Base-by-base conservation (phyloP, 495 filamentous ascomycete species). In the Aspergillus funiculosus region DNA sequence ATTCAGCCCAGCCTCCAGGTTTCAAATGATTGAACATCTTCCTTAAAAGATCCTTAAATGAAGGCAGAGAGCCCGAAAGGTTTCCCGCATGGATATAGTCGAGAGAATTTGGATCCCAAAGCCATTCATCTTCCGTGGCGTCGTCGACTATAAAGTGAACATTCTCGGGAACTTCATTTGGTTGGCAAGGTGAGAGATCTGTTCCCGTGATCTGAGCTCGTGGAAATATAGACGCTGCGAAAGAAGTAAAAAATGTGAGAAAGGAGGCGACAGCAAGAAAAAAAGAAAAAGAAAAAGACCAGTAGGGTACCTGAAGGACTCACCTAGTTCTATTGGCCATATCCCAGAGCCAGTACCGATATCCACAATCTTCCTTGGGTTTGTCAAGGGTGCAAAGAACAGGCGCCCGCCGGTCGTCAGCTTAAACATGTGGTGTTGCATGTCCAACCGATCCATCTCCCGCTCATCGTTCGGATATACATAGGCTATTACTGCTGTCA, bases 341-440 rank as follows among this genome's bases (percentile, higher is more conserved):
- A 81, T 86, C 3, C 85, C 85, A 6, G 82, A 86, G 5, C 79
- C 84, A 11, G 76, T 80, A 24, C 81, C 79, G 18, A 88, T 73
- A 53, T 88, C 85, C 1, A 89, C 70, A 11, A 87, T 76, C 20
- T 64, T 61, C 26, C 67, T 55, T 1, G 81, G 79, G 7, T 76
- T 59, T n/a, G 55, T 40, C 0, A 80, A 68, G 1, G 83, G 83
- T 0, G 83, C 74, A 50, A 82, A 71, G 58, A 77, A 79, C 14
- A 80, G 59, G 24, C 66, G 67, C 11, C 62, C 73, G 6, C 72
- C 59, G 51, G 78, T 75, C 36, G 76, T 49, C 38, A 76, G 39
- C 42, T 76, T 79, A 53, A 79, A 61, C 55, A 83, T 69, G 41
- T 79, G 73, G 48, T 83, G 74, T 53, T 85, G 81, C 48, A 79